Base-by-base conservation (phyloP, 2,329 filamentous ascomycete species). In the Pyrenophora seminiperda region DNA sequence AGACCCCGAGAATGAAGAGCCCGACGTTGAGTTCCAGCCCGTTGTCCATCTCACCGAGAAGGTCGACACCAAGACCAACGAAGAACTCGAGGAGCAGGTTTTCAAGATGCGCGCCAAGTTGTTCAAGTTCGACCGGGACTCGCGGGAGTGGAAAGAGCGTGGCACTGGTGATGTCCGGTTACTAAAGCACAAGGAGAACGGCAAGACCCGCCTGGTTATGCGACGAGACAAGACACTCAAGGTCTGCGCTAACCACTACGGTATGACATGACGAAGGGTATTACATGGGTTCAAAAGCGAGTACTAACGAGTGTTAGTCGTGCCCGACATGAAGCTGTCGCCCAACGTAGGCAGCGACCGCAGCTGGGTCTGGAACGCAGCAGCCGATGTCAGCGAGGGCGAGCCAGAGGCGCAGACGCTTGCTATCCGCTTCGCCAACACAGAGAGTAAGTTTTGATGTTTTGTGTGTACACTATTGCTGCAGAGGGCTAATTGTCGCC, bases 61-160 rank as follows among this genome's bases (percentile, higher is more conserved):
- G 81, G 88, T 97, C 68, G 93, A 97, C 73, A 89, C 85, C 72
- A 96, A 96, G 84, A 97, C 94, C 76, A 96, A 97, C 80, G 94
- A 99, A 79, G 94, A 99, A 82, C 85, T 88, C 37, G 94, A 99
- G 82, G 92, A 97, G 81, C 90, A 96, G 81, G 82, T 86, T 31
- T 99, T 97, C 86, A 97, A 97, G 87, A 97, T 97, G 93, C 90
- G 94, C 69, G 94, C 94, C 73, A 99, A 99, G 85, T 88, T 99
- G 62, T 99, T 99, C 87, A 93, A 92, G 81, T 99, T 97, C 75
- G 88, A 96, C 77, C 85, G 89, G 66, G 91, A 96, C 45, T 85
- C 83, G 66, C 88, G 88, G 76, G 94, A 97, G 81, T 99, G 94
- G 94, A 99, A 97, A 84, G 94, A 99, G 86, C 89, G 94, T 73